A percentile compares a stretch with the other conserved stretches of the same genome.
Conservation (phyloP, 1,139 yeast species). For the Yamadazyma taylorii region DNA sequence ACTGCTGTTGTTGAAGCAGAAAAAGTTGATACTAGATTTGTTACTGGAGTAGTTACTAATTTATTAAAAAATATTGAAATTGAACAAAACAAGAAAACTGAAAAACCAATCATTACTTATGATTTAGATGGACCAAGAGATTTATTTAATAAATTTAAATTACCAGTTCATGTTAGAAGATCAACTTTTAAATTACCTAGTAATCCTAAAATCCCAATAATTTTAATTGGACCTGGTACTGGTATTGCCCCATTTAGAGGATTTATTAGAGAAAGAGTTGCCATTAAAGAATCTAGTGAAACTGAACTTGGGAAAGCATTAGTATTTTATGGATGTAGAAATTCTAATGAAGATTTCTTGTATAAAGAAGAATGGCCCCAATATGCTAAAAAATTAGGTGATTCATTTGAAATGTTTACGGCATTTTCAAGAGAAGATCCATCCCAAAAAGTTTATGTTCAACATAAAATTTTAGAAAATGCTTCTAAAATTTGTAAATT, state of each 20-base stretch:
- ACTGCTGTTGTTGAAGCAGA: slow-evolving; percentile 93
- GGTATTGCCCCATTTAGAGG: slow-evolving; percentile 99
- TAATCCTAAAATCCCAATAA: slow-evolving; percentile 78
- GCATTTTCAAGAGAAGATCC: slow-evolving; percentile 83
- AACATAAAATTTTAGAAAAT: slow-evolving; percentile 68
- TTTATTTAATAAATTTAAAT: slow-evolving; percentile 52
- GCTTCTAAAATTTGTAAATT: slow-evolving; percentile 56
- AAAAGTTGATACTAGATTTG: slow-evolving; percentile 37
- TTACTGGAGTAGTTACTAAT: slow-evolving; percentile 91
- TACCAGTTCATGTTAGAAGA: slow-evolving; percentile 92
- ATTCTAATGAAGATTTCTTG: slow-evolving; percentile 69
- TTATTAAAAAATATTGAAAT: slow-evolving; percentile 73
- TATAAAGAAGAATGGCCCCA: slow-evolving; percentile 86
- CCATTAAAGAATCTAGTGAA: slow-evolving; percentile 43
- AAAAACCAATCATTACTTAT: slow-evolving; percentile 55
- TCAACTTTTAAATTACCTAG: slow-evolving; percentile 95
- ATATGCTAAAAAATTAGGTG: slow-evolving; percentile 63
- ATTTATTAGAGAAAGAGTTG: slow-evolving; percentile 77
- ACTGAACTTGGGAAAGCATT: slow-evolving; percentile 68
- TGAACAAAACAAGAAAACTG: slow-evolving; percentile 51
- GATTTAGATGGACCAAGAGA: slow-evolving; percentile 82
- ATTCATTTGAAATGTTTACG: slow-evolving; percentile 65
- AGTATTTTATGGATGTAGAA: slow-evolving; percentile 87
- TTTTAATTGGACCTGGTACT: slow-evolving; percentile 97
- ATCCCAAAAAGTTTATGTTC: slow-evolving; percentile 78